Percentiles rank a stretch among this genome's conserved stretches.
Evolutionary conservation across 306 rosid genomes (phyloP).

Genomic region (Fragaria iinumae): DNA sequence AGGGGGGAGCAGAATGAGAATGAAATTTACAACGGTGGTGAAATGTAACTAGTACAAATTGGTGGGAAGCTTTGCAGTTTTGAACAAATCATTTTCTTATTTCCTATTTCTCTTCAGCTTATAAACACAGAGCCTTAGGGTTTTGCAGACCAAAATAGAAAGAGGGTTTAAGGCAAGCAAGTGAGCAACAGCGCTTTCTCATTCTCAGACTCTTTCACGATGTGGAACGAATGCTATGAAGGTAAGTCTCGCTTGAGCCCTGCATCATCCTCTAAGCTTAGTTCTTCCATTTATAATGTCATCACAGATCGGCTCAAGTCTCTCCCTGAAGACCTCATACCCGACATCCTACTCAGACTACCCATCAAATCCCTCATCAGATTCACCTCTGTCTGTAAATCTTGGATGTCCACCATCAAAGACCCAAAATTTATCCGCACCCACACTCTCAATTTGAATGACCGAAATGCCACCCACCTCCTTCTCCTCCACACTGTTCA

Average conservation of each 20-base stretch:
- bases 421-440: not conserved
- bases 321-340: not conserved
- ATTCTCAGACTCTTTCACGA: not conserved
- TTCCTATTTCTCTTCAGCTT: too few relatives aligned
- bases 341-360: not conserved
- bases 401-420: constrained; percentile 7
- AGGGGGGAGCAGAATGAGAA: too few relatives aligned
- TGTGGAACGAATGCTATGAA: not conserved
- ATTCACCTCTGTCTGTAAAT: not conserved
- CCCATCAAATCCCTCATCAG: constrained; percentile 1
- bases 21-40: too few relatives aligned
- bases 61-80: too few relatives aligned
- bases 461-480: not conserved
- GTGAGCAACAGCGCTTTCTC: too few relatives aligned
- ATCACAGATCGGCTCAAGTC: not conserved
- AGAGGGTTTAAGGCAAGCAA: too few relatives aligned
- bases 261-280: not conserved
- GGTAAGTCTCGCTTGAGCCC: not conserved
- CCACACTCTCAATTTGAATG: too few relatives aligned
- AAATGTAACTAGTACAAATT: too few relatives aligned
- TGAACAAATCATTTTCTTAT: too few relatives aligned
- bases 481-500: not conserved
- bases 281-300: not conserved
- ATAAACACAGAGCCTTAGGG: too few relatives aligned
- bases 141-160: too few relatives aligned